Evolutionary conservation across 352 stramenopile species (phyloP), one percentile per base, ranked within the genome.

Genomic region (Globisporangium camurandrum): DNA sequence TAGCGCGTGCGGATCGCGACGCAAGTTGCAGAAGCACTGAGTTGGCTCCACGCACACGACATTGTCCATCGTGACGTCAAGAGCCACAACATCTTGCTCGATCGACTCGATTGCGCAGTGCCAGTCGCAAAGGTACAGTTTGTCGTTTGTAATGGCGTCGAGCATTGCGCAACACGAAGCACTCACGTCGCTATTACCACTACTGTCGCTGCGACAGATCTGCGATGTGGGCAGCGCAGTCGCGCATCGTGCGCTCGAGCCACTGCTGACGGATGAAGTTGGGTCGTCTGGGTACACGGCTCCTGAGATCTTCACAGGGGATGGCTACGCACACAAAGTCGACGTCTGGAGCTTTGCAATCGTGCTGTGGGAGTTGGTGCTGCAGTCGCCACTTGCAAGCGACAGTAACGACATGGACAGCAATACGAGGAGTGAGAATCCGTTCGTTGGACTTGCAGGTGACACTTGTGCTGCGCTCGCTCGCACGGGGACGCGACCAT

Each of bases 291-390:
- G 63, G 16, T 81, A 81, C 51, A 71, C 67, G 19, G 67, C 69
- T 20, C 69, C 69, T 6, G 69, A 81, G 37, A 62, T 77, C 37
- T 70, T 77, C 28, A 61, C 49, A 6, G 43, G 53, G 16, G 37
- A 61, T 7, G 67, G 64, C 6, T 75, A 77, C 49, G 46, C 64
- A 33, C 59, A 48, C 50, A 75, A 77, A 56, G 57, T 66, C 11
- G 69, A 81, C 30, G 56, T 77, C 17, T 81, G 67, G 67, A 73
- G 66, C 42, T 75, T 77, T 39, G 62, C 64, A 2, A 60, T 81
- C 27, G 54, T 81, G 19, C 54, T 81, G 14, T 81, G 67, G 64
- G 66, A 72, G 49, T 22, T 75, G 16, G 26, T 52, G 10, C 19
- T 22, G 14, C 26, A 27, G 28, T 9, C 19, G 33, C 28, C 36